Conservation (phyloP, 2,329 filamentous ascomycete species). For the Aspergillus sergii region DNA sequence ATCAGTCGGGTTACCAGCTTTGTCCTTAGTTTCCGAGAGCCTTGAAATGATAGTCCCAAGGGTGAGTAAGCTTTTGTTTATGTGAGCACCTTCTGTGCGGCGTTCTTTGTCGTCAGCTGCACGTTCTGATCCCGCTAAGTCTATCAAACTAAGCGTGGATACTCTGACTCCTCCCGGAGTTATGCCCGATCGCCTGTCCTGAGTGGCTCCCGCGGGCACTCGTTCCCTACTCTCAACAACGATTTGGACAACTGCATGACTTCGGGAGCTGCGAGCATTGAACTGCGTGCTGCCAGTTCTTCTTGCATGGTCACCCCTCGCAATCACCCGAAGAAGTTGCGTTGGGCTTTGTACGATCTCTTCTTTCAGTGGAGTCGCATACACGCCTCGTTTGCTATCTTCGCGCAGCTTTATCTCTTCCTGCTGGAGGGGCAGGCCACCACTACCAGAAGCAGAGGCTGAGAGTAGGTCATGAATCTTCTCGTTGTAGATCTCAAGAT, state of each 20-base stretch:
- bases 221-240: constrained; percentile 96
- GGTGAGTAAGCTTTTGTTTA: constrained; percentile 96
- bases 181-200: constrained; percentile 69
- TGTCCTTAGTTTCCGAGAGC: constrained; percentile 87
- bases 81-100: constrained; percentile 91
- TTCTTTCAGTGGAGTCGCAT: constrained; percentile 93
- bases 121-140: constrained; percentile 93
- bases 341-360: constrained; percentile 98
- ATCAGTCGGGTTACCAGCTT: constrained; percentile 70
- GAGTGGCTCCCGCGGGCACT: constrained; percentile 57
- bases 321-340: constrained; percentile 90
- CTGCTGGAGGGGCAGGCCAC: constrained; percentile 60
- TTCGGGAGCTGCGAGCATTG: constrained; percentile 93
- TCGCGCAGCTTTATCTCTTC: constrained; percentile 98
- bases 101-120: constrained; percentile 95
- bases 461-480: constrained; percentile 92
- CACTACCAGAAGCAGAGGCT: constrained; percentile 61
- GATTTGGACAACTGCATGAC: constrained; percentile 97
- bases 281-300: constrained; percentile 94
- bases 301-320: constrained; percentile 86
- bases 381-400: constrained; percentile 94
- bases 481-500: constrained; percentile 98
- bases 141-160: constrained; percentile 91
- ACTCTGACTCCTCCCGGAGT: constrained; percentile 89
- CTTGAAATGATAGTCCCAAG: constrained; percentile 92